These are phyloP conservation scores for Trichoderma sp. DNA, from an alignment of 2,329 filamentous ascomycete genomes.

Conservation along the genomic window DNA sequence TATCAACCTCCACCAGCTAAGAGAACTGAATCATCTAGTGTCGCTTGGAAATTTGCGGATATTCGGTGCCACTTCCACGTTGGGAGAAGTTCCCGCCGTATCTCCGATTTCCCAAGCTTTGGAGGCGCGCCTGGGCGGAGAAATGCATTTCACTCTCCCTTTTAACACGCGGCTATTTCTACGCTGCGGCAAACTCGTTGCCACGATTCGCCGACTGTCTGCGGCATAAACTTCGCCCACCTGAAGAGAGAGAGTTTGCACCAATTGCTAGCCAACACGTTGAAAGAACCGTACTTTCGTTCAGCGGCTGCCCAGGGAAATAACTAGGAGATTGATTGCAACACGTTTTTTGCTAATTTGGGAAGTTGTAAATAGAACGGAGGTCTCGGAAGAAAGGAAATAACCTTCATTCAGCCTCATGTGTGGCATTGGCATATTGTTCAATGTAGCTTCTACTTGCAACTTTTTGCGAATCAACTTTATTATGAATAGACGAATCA, in stretches of 20 bases:
- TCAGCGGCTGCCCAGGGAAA: neutral
- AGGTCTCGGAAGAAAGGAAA: neutral
- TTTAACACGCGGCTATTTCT: neutral
- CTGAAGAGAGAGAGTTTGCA: neutral
- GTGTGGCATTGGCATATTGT: neutral
- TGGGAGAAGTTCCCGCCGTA: neutral
- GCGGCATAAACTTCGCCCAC: neutral
- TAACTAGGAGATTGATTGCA: neutral
- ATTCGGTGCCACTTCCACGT: neutral
- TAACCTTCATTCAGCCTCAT: neutral
- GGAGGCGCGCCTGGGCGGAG: neutral
- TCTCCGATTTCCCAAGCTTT: neutral
- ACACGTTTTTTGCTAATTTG: neutral
- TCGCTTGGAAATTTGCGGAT: neutral
- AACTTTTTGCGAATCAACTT: neutral
- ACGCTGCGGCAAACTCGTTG: neutral
- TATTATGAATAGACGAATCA: neutral
- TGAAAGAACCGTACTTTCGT: neutral
- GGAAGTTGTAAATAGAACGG: neutral
- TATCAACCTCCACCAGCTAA: neutral
- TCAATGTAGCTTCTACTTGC: neutral
- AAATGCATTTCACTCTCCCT: neutral
- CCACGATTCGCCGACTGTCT: neutral
- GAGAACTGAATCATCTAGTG: neutral
- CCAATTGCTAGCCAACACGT: neutral